Evolutionary conservation across 2,329 filamentous ascomycete species (phyloP).

Genomic region (Ascomycota sp.): DNA sequence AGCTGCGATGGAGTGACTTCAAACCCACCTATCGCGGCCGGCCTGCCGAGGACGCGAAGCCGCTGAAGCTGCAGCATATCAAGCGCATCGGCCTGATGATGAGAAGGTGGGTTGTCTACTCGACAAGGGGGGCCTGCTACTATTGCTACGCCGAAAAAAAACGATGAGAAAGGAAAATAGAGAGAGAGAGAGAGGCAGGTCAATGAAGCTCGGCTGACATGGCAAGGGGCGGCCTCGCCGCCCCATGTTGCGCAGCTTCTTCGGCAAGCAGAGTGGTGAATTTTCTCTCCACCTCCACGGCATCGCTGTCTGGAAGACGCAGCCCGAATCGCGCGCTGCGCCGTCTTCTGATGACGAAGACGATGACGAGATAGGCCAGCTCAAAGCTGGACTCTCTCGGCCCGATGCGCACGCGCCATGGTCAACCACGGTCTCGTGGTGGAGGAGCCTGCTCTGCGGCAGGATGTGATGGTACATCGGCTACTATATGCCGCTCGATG

Average conservation of each 20-base stretch:
- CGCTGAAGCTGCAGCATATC: slow-evolving; percentile 37
- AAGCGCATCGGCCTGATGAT: slow-evolving; percentile 61
- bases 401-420: background rate
- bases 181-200: no score
- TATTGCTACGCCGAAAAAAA: no score
- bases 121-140: no score
- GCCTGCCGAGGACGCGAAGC: slow-evolving; percentile 35
- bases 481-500: no score
- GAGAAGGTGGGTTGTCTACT: slow-evolving; percentile 51
- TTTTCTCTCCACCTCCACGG: slow-evolving; percentile 23
- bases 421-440: slow-evolving; percentile 4
- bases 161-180: no score
- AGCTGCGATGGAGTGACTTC: slow-evolving; percentile 43
- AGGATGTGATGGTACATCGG: slow-evolving; percentile 4
- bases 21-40: slow-evolving; percentile 55
- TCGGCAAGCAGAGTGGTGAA: slow-evolving; percentile 49
- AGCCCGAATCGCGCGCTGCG: no score
- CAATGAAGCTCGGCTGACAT: no score
- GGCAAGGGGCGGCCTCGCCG: no score
- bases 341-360: background rate
- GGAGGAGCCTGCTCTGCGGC: slow-evolving; percentile 10
- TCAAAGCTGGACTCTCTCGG: slow-evolving; percentile 2
- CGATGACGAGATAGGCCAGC: slow-evolving; percentile 5
- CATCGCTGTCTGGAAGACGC: slow-evolving; percentile 9
- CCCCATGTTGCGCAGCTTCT: slow-evolving; percentile 52